Percentiles rank a stretch among this genome's conserved stretches.
Conservation (phyloP, 2,329 filamentous ascomycete species). For the Diaporthe australafricana region DNA sequence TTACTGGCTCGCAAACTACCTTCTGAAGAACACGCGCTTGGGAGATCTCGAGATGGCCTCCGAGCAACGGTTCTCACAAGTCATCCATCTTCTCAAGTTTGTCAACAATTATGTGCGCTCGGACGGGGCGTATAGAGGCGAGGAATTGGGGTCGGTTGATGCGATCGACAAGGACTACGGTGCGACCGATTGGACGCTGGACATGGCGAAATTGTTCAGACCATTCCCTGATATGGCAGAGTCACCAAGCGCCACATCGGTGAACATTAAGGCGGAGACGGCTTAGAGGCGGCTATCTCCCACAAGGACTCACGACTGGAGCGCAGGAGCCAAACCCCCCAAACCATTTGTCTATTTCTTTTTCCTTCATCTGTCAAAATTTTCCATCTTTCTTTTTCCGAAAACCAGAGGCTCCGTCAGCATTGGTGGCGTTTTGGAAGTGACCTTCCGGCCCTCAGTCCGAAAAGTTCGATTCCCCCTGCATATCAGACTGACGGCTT, state of each 20-base stretch:
- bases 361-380: constrained; percentile 38
- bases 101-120: constrained; percentile 70
- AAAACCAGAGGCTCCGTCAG: constrained; percentile 35
- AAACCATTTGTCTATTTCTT: constrained; percentile 40
- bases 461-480: constrained; percentile 48
- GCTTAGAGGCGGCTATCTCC: constrained; percentile 31
- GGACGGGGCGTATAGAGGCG: constrained; percentile 73
- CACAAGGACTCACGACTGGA: constrained; percentile 35
- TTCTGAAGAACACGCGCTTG: constrained; percentile 68
- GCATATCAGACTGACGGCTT: constrained; percentile 52
- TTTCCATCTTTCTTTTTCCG: constrained; percentile 35
- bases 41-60: constrained; percentile 65
- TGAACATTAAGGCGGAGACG: constrained; percentile 24
- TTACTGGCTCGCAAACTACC: constrained; percentile 76
- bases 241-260: constrained; percentile 3
- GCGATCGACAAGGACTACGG: constrained; percentile 77
- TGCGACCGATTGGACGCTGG: constrained; percentile 71
- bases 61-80: constrained; percentile 70
- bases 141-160: constrained; percentile 75
- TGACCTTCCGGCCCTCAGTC: constrained; percentile 38
- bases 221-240: constrained; percentile 56
- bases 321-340: not conserved
- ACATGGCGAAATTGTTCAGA: constrained; percentile 79
- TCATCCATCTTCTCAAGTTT: constrained; percentile 70
- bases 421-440: constrained; percentile 40